phyloP scores from a whole-genome alignment of 495 filamentous ascomycete genomes.

The Aspergillus biplanus region DNA sequence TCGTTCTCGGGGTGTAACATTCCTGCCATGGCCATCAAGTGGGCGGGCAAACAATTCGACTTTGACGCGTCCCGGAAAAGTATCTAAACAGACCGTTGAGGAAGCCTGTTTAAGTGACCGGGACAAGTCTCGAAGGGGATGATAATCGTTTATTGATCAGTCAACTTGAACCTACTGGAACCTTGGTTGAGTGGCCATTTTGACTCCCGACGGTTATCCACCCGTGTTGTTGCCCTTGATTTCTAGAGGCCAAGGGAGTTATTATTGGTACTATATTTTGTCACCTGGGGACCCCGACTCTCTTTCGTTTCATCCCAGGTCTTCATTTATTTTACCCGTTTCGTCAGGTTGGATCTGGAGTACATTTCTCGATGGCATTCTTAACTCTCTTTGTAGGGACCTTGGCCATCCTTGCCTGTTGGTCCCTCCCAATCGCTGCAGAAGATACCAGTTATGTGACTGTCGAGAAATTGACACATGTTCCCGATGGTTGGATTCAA shows the following conservation, averaged over 20 bases:
- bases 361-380: slow-evolving; percentile 19
- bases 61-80: slow-evolving; percentile 9
- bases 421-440: slow-evolving; percentile 9
- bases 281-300: neutral
- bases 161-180: neutral
- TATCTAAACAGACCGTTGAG: neutral
- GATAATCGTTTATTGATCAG: no score
- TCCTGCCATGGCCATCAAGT: neutral
- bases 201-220: neutral
- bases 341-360: neutral
- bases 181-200: neutral
- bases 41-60: neutral
- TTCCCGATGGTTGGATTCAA: slow-evolving; percentile 53
- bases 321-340: neutral
- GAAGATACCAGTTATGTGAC: slow-evolving; percentile 32
- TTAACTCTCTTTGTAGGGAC: slow-evolving; percentile 13
- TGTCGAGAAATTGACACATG: slow-evolving; percentile 47
- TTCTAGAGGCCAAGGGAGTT: neutral
- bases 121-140: no score
- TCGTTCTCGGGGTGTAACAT: slow-evolving; percentile 7
- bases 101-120: neutral
- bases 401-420: slow-evolving; percentile 22
- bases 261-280: no score
- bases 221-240: neutral
- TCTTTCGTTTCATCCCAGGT: neutral